Evolutionary conservation across 179 eudicot genomes (phyloP).

Genomic region (Silene coronaria): DNA sequence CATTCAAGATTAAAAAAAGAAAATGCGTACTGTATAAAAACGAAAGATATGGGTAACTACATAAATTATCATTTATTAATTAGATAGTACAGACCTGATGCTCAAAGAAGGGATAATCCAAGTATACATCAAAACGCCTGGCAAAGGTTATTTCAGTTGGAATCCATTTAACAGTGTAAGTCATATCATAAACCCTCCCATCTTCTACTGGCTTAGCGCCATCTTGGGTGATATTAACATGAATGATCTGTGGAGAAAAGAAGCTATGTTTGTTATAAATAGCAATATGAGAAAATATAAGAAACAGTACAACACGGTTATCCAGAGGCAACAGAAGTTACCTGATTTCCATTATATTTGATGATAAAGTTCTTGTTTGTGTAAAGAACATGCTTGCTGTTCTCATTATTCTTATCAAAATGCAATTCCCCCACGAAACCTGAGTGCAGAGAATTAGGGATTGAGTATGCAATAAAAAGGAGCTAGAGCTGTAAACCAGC

Average conservation of each 20-base stretch:
- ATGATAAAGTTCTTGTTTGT: slow-evolving; percentile 69
- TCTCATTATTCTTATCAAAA: slow-evolving; percentile 65
- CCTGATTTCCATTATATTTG: slow-evolving; percentile 76
- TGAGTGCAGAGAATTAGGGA: slow-evolving; percentile 10
- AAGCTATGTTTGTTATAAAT: background rate
- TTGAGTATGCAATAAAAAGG: background rate
- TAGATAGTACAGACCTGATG: slow-evolving; percentile 55
- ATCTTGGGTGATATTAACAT: slow-evolving; percentile 86
- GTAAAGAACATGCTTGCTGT: slow-evolving; percentile 56
- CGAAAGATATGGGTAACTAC: too few relatives aligned
- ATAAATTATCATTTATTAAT: background rate
- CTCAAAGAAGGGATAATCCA: slow-evolving; percentile 92
- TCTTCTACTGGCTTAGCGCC: slow-evolving; percentile 64
- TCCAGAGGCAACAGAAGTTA: slow-evolving; percentile 12
- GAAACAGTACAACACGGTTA: background rate
- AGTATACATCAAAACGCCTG: slow-evolving; percentile 82
- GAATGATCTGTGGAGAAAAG: slow-evolving; percentile 61
- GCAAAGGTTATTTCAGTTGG: slow-evolving; percentile 65
- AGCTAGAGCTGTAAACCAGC: background rate
- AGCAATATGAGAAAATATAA: background rate
- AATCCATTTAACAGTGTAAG: slow-evolving; percentile 76
- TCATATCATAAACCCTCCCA: slow-evolving; percentile 64
- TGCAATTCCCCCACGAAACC: slow-evolving; percentile 84
- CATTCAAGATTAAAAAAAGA: too few relatives aligned
- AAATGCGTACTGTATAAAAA: too few relatives aligned